phyloP scores from a whole-genome alignment of 371 early-diverging fungal genomes.

The Syncephalastrum sp. region DNA sequence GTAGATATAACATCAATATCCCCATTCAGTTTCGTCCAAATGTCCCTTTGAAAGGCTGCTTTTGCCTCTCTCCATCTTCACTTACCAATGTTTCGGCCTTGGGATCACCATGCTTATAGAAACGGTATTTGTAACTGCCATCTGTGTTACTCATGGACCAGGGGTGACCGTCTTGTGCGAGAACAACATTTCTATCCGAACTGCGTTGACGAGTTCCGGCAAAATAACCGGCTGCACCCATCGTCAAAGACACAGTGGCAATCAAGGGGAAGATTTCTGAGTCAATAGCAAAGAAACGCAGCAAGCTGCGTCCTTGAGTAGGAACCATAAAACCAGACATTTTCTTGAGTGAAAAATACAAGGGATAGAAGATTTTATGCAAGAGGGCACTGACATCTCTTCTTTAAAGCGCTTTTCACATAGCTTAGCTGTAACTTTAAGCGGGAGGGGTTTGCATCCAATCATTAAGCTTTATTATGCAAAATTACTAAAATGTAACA shows the following conservation, averaged over 20 bases:
- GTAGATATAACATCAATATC: neutral
- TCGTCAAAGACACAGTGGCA: slow-evolving; percentile 6
- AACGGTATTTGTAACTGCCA: slow-evolving; percentile 4
- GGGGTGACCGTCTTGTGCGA: slow-evolving; percentile 5
- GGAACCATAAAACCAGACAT: slow-evolving; percentile 18
- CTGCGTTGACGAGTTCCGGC: slow-evolving; percentile 4
- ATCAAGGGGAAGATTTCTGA: slow-evolving; percentile 23
- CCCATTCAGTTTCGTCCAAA: neutral
- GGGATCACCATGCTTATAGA: slow-evolving; percentile 8
- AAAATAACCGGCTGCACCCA: slow-evolving; percentile 16
- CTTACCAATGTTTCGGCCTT: slow-evolving; percentile 4
- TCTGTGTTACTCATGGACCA: slow-evolving; percentile 4
- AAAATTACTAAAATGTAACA: too few relatives aligned
- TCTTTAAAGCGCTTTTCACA: too few relatives aligned
- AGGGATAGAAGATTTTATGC: slow-evolving; percentile 4
- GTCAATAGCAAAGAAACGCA: slow-evolving; percentile 17
- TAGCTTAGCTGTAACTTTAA: too few relatives aligned
- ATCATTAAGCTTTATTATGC: too few relatives aligned
- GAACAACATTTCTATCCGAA: slow-evolving; percentile 1
- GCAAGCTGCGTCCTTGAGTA: slow-evolving; percentile 7
- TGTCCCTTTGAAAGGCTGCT: too few relatives aligned
- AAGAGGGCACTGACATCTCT: neutral
- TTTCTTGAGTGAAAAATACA: neutral
- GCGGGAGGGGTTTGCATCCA: too few relatives aligned
- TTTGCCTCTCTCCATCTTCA: neutral